These are phyloP conservation scores for Mycena epipterygia DNA, from an alignment of 768 basidiomycete species.

Conservation along the genomic window DNA sequence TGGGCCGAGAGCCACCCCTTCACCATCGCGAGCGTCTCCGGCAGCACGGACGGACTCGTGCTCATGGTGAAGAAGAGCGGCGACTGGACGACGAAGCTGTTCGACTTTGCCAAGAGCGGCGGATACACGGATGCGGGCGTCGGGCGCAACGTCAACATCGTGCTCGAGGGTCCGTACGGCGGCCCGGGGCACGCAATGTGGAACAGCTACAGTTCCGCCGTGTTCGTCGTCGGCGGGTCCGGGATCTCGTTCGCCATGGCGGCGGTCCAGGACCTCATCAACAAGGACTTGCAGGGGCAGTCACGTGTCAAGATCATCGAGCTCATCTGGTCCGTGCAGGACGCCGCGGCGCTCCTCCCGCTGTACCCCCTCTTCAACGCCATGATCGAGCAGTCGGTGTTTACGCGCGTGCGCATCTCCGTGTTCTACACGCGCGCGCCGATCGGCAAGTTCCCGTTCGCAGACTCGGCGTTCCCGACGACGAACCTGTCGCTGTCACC, in stretches of 20 bases:
- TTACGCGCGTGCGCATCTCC: slow-evolving; percentile 49
- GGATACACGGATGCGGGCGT: slow-evolving; percentile 34
- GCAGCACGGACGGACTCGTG: slow-evolving; percentile 63
- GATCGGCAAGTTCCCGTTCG: slow-evolving; percentile 45
- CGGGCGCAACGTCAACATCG: slow-evolving; percentile 45
- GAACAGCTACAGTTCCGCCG: slow-evolving; percentile 62
- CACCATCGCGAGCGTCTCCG: slow-evolving; percentile 63
- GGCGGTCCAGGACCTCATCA: slow-evolving; percentile 63
- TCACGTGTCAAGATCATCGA: slow-evolving; percentile 60
- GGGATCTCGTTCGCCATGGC: slow-evolving; percentile 70
- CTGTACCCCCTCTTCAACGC: slow-evolving; percentile 53
- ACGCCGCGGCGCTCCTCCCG: slow-evolving; percentile 51
- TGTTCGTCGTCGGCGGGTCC: slow-evolving; percentile 69
- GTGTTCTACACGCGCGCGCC: slow-evolving; percentile 59
- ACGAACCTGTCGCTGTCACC: slow-evolving; percentile 52
- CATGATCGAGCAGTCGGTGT: slow-evolving; percentile 45
- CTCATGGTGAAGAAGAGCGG: slow-evolving; percentile 65
- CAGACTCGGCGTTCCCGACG: slow-evolving; percentile 47
- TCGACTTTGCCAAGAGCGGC: slow-evolving; percentile 46
- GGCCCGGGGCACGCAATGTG: slow-evolving; percentile 60
- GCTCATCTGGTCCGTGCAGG: slow-evolving; percentile 64
- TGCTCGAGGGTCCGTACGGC: slow-evolving; percentile 66
- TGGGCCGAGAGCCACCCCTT: slow-evolving; percentile 70
- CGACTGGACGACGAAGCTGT: slow-evolving; percentile 61
- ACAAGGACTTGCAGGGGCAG: slow-evolving; percentile 46